Percentiles rank a stretch among this genome's conserved stretches.
Conservation (phyloP, 306 rosid species). For the Cucurbita ficifolia region DNA sequence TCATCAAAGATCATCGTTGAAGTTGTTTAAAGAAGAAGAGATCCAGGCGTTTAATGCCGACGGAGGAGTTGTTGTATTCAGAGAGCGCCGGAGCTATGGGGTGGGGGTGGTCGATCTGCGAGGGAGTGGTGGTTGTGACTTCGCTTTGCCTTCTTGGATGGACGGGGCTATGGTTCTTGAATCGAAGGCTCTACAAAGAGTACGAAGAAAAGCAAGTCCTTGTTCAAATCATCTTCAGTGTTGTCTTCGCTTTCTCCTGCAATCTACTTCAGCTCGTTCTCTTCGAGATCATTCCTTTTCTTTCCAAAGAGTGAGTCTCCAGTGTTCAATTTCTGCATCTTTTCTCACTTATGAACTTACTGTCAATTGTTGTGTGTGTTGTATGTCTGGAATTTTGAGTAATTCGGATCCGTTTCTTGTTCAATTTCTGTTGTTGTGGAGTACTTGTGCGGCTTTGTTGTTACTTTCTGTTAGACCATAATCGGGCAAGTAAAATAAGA, state of each 20-base stretch:
- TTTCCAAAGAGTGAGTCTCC: conserved; percentile 50
- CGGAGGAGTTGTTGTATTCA: neutral
- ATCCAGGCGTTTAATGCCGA: neutral
- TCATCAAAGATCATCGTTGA: too few relatives aligned
- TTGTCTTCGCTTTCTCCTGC: conserved; percentile 90
- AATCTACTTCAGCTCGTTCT: conserved; percentile 89
- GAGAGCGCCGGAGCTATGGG: conserved; percentile 27
- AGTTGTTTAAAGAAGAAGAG: neutral
- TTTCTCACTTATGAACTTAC: neutral
- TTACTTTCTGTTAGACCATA: neutral
- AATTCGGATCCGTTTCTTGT: neutral
- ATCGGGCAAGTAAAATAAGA: neutral
- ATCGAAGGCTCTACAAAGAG: conserved; percentile 82
- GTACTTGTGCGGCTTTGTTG: too few relatives aligned
- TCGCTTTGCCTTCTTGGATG: conserved; percentile 56
- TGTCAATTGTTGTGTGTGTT: neutral
- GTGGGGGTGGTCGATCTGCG: conserved; percentile 66
- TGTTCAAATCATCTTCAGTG: conserved; percentile 85
- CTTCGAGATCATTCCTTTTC: conserved; percentile 91
- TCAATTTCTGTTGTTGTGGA: neutral
- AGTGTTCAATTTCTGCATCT: neutral
- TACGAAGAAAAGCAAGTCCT: conserved; percentile 81
- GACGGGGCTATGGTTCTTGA: conserved; percentile 85
- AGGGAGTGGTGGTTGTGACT: conserved; percentile 47
- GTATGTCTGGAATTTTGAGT: neutral